These are phyloP conservation scores for Coemansia sp. DNA, from an alignment of 192 early-diverging fungal species.

Conservation along the genomic window DNA sequence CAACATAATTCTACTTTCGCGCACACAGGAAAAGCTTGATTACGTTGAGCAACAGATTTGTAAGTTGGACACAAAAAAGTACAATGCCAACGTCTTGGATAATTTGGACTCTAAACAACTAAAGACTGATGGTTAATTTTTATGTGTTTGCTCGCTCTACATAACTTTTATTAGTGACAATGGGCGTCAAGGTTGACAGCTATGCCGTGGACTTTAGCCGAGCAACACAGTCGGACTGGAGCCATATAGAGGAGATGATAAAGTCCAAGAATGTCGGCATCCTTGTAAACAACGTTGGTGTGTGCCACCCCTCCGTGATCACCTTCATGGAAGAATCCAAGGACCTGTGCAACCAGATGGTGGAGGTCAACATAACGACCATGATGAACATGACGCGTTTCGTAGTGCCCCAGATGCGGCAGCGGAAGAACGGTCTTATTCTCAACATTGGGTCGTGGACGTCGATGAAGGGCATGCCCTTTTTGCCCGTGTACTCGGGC, in stretches of 20 bases:
- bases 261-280: conserved; percentile 36
- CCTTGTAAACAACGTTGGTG: conserved; percentile 91
- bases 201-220: conserved; percentile 47
- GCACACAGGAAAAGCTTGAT: conserved; percentile 78
- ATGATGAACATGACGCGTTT: conserved; percentile 80
- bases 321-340: conserved; percentile 79
- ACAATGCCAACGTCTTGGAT: background rate
- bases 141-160: background rate
- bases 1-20: conserved; percentile 80
- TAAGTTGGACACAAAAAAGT: conserved; percentile 18
- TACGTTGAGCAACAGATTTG: conserved; percentile 61
- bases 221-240: conserved; percentile 19
- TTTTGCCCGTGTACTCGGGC: conserved; percentile 86
- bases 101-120: too few relatives aligned
- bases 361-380: conserved; percentile 80
- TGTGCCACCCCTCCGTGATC: conserved; percentile 82
- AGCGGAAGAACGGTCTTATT: conserved; percentile 72
- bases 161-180: conserved; percentile 28
- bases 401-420: conserved; percentile 76
- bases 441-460: conserved; percentile 92
- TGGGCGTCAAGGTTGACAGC: conserved; percentile 24
- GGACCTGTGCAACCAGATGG: conserved; percentile 68
- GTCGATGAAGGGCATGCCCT: conserved; percentile 75
- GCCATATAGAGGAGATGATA: conserved; percentile 27
- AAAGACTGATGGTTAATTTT: too few relatives aligned